Evolutionary conservation across 306 rosid genomes (phyloP).

Genomic region (Pterocarpus santalinus): DNA sequence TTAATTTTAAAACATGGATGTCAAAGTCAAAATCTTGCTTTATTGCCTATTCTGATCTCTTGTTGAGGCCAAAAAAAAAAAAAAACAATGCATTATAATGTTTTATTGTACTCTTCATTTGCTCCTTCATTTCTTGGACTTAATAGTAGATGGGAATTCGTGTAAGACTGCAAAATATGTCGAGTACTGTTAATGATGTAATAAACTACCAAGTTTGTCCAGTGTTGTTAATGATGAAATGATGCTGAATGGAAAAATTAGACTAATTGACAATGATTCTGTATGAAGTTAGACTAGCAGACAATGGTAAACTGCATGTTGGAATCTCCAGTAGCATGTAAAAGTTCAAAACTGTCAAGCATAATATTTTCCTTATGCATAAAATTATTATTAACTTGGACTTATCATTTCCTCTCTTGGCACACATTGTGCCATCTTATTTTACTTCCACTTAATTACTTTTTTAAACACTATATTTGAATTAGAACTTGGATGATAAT

Average conservation of each 20-base stretch:
- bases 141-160: not conserved
- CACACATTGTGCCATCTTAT: not conserved
- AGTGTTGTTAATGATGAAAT: not conserved
- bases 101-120: not conserved
- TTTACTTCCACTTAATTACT: not conserved
- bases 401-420: not conserved
- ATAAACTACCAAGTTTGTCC: too few species aligned
- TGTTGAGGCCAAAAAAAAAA: not conserved
- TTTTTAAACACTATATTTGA: not conserved
- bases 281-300: not conserved
- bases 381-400: not conserved
- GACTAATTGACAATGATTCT: not conserved
- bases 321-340: slow-evolving; percentile 26
- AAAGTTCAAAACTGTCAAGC: not conserved
- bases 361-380: not conserved
- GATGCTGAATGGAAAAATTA: not conserved
- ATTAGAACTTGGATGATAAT: not conserved
- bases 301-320: not conserved
- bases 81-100: not conserved
- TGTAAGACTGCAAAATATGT: not conserved
- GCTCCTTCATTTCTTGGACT: slow-evolving; percentile 12
- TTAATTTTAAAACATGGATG: not conserved
- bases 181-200: not conserved
- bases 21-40: not conserved
- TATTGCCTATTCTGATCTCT: not conserved